Evolutionary conservation across 768 basidiomycete species (phyloP).

Genomic region (Sarcomyxa edulis): DNA sequence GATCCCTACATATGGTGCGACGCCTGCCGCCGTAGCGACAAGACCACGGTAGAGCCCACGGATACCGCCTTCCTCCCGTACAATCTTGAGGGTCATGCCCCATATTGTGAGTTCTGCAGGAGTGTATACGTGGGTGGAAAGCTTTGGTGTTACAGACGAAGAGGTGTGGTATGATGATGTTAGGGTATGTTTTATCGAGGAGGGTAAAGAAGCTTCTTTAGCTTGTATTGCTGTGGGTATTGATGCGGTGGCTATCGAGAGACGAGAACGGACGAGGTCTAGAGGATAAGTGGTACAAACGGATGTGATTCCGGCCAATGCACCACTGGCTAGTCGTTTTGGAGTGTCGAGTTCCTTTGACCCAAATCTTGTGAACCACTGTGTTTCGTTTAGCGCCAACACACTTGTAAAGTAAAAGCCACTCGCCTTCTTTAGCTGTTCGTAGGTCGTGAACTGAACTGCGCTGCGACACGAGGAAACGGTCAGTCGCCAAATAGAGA

Average conservation of each 20-base stretch:
- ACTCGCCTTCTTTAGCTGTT: slow-evolving; percentile 80
- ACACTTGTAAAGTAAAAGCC: slow-evolving; percentile 3
- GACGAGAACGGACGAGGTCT: slow-evolving; percentile 86
- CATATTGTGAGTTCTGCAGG: slow-evolving; percentile 62
- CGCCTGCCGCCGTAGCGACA: slow-evolving; percentile 79
- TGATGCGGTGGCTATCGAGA: slow-evolving; percentile 92
- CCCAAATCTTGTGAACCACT: slow-evolving; percentile 72
- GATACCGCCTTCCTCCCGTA: slow-evolving; percentile 89
- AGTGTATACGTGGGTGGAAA: slow-evolving; percentile 31
- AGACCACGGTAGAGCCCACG: slow-evolving; percentile 84
- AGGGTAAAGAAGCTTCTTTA: slow-evolving; percentile 10
- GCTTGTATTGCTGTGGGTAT: slow-evolving; percentile 32
- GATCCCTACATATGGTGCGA: slow-evolving; percentile 86
- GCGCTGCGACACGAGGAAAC: slow-evolving; percentile 40
- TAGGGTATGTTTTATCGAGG: slow-evolving; percentile 16
- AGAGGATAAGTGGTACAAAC: slow-evolving; percentile 94
- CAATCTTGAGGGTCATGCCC: slow-evolving; percentile 89
- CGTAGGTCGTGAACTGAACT: slow-evolving; percentile 85
- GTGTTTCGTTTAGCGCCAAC: no score
- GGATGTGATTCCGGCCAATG: slow-evolving; percentile 89
- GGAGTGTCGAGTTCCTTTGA: slow-evolving; percentile 82
- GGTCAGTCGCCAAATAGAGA: slow-evolving; percentile 11
- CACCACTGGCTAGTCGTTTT: slow-evolving; percentile 79
- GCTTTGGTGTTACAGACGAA: slow-evolving; percentile 21
- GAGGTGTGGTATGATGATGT: slow-evolving; percentile 57